Conservation (phyloP, 768 basidiomycete species). For the Auricularia sp. region DNA sequence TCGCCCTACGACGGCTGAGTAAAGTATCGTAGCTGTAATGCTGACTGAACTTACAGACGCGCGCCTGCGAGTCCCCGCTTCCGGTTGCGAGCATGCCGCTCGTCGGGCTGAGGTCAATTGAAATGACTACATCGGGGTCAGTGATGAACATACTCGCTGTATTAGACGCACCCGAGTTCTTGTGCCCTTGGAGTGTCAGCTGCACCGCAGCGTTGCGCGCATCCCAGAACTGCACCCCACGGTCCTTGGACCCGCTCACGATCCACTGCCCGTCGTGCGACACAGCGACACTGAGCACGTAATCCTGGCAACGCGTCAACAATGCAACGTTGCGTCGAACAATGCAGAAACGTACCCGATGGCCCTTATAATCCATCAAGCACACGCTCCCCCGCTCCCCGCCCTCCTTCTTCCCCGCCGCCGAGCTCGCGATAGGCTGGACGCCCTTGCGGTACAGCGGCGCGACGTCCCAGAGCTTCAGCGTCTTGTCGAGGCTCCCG, state of each 20-base stretch:
- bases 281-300: constrained; percentile 65
- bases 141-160: neutral
- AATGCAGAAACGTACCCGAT: constrained; percentile 47
- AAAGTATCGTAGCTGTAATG: too few relatives aligned
- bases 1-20: too few relatives aligned
- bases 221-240: constrained; percentile 93
- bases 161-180: constrained; percentile 29
- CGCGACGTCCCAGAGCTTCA: constrained; percentile 77
- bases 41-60: constrained; percentile 23
- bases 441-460: constrained; percentile 18
- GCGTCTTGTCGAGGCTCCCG: constrained; percentile 80
- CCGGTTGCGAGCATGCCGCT: constrained; percentile 33
- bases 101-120: constrained; percentile 31
- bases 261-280: constrained; percentile 92
- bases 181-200: constrained; percentile 81
- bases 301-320: constrained; percentile 35
- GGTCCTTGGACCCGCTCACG: constrained; percentile 91
- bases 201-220: constrained; percentile 70
- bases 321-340: neutral
- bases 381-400: constrained; percentile 44
- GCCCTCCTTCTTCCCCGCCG: constrained; percentile 11
- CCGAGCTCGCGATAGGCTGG: constrained; percentile 3
- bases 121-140: constrained; percentile 25
- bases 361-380: constrained; percentile 80
- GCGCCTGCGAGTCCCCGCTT: constrained; percentile 33